Evolutionary conservation across 495 filamentous ascomycete species (phyloP), one percentile per base, ranked within the genome.

Genomic region (Elasticomyces elasticus): DNA sequence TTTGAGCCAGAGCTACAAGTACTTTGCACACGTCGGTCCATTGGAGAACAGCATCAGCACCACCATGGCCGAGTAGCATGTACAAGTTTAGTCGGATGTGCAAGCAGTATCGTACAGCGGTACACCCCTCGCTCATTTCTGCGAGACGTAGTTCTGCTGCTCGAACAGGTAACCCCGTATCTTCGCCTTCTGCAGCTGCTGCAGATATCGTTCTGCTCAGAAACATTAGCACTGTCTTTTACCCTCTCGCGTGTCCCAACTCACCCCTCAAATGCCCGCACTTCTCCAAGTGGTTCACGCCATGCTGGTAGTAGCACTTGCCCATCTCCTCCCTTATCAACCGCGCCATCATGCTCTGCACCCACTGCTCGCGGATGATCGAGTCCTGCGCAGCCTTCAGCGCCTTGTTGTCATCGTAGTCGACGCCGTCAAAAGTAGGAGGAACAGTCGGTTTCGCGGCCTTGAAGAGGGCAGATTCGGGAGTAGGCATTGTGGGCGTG

Each of bases 201-300:
- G 85, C 60, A 98, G 81, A 72, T 98, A 98, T 64, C 87, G 84
- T 66, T 96, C 92, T 98, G 52, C 26, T 17, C 51, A 24, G 10
- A 9, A 12, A 33, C n/a, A 46, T 9, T n/a, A 24, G 46, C 19
- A 22, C 35, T 44, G 5, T 10, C 6, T 23, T 12, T 12, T 23
- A 52, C 5, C 5, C 26, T 23, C 22, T n/a, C 23, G 10, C 20
- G 10, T 5, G n/a, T 11, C 22, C 24, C 2, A 23, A 76, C 85
- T 74, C 61, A 97, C 92, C 90, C 83, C 94, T 79, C 72, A 95
- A 71, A 64, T 74, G 72, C 63, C 87, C 89, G 71, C 92, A 98
- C 74, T 96, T 98, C 80, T 95, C 91, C 61, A 97, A 70, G 71
- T 98, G 92, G 71, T 97, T 97, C 52, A 95, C 87, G 4, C 92